Evolutionary conservation across 2,329 filamentous ascomycete genomes (phyloP), one percentile per base, ranked within the genome.

Genomic region (Pseudomassariella vexata): DNA sequence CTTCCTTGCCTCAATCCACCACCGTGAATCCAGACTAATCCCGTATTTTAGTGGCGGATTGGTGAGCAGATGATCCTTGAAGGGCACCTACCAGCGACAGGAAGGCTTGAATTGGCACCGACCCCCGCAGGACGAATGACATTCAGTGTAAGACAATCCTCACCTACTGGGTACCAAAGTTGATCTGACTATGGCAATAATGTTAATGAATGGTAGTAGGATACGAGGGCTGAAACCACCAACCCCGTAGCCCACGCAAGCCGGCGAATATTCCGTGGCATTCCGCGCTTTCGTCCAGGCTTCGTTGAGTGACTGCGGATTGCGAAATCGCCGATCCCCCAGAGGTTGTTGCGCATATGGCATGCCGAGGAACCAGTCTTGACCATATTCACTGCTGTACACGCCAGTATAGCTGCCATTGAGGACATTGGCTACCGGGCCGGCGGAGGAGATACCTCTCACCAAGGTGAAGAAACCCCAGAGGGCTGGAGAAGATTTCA

Each of bases 71-170:
- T n/a, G n/a, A n/a, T n/a, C n/a, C n/a, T n/a, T n/a, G n/a, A n/a
- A n/a, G n/a, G n/a, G n/a, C n/a, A n/a, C n/a, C n/a, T n/a, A n/a
- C n/a, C 62, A 10, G 60, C 64, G 6, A 80, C 70, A 0, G 76
- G 76, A 3, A 82, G 59, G 11, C 58, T 62, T 18, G 56, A 56
- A 14, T 48, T 47, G 29, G 51, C 38, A 27, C 62, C 52, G 5
- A 62, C 58, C 5, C 65, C 36, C 6, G 46, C 53, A 0, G 75
- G 73, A 4, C 76, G 65, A 17, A 82, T 58, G 6, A 82, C 63
- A 42, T 80, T 82, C 38, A 82, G 55, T 26, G 73, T 76, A 4
- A 82, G 60, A 39, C 78, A 82, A 44, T 79, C 70, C 44, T 81
- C 77, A 9, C 60, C 19, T 21, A 38, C 31, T 8, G 6, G 9